Percentiles rank a stretch among this genome's conserved stretches.
Evolutionary conservation across 2,329 filamentous ascomycete genomes (phyloP).

Genomic region (Leptographium lundbergii): DNA sequence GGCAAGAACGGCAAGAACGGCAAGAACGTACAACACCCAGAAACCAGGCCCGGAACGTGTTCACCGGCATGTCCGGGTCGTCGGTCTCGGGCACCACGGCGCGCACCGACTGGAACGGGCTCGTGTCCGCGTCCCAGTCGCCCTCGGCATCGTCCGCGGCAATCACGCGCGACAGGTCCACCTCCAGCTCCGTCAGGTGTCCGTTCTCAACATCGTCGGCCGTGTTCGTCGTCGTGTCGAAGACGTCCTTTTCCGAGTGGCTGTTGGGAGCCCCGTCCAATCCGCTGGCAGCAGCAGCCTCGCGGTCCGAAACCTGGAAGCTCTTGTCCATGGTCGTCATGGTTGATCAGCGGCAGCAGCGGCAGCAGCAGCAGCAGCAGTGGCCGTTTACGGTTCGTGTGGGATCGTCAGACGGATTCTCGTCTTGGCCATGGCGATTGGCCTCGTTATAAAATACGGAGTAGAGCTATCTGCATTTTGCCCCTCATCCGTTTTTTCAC

Average conservation of each 20-base stretch:
- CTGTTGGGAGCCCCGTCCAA: background rate
- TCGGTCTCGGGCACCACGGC: slow-evolving; percentile 21
- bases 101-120: slow-evolving; percentile 19
- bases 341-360: background rate
- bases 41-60: slow-evolving; percentile 34
- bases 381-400: background rate
- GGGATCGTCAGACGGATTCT: background rate
- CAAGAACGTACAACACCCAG: slow-evolving; percentile 25
- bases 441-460: background rate
- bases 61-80: slow-evolving; percentile 20
- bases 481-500: background rate
- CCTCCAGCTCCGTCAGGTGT: slow-evolving; percentile 19
- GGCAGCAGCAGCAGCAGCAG: background rate
- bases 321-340: background rate
- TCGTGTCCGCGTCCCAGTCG: slow-evolving; percentile 14
- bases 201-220: slow-evolving; percentile 10
- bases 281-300: background rate
- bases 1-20: no score
- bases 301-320: background rate
- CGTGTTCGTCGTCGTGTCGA: background rate
- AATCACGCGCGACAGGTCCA: slow-evolving; percentile 17
- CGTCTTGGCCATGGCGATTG: background rate
- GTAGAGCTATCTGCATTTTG: background rate
- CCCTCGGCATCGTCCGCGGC: slow-evolving; percentile 13
- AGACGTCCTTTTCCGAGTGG: background rate